phyloP scores from a whole-genome alignment of 2,329 filamentous ascomycete species.

The Diplodia mutila region DNA sequence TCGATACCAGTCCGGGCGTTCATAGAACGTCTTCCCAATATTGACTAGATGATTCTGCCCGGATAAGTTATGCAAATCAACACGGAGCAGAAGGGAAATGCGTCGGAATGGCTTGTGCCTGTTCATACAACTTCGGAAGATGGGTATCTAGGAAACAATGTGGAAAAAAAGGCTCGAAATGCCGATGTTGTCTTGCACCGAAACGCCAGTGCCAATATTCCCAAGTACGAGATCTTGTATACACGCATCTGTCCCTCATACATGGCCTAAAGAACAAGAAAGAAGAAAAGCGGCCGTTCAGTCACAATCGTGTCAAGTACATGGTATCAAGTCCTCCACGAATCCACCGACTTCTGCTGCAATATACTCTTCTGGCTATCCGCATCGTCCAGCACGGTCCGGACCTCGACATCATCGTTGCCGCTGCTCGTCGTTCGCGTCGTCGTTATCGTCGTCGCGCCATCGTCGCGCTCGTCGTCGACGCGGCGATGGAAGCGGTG shows the following conservation, averaged over 20 bases:
- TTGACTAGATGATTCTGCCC: no score
- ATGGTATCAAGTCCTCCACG: background rate
- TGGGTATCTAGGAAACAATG: background rate
- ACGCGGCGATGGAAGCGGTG: background rate
- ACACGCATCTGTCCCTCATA: background rate
- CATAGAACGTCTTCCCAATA: background rate
- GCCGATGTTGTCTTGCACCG: no score
- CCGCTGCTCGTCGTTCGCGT: background rate
- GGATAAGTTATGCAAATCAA: no score
- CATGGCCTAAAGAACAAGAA: background rate
- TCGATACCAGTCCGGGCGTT: background rate
- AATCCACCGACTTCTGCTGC: background rate
- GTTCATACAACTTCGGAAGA: no score
- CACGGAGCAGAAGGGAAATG: no score
- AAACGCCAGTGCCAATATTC: background rate
- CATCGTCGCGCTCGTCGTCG: background rate
- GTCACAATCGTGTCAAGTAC: background rate
- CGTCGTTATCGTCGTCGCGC: background rate
- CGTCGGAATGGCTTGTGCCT: no score
- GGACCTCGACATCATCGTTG: background rate
- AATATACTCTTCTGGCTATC: constrained; percentile 3
- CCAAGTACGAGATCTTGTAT: background rate
- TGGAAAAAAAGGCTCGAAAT: background rate
- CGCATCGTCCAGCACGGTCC: background rate
- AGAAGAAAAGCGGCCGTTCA: background rate